These are phyloP conservation scores for Lecanicillium sp. DNA, from an alignment of 2,329 filamentous ascomycete species.

Conservation along the genomic window DNA sequence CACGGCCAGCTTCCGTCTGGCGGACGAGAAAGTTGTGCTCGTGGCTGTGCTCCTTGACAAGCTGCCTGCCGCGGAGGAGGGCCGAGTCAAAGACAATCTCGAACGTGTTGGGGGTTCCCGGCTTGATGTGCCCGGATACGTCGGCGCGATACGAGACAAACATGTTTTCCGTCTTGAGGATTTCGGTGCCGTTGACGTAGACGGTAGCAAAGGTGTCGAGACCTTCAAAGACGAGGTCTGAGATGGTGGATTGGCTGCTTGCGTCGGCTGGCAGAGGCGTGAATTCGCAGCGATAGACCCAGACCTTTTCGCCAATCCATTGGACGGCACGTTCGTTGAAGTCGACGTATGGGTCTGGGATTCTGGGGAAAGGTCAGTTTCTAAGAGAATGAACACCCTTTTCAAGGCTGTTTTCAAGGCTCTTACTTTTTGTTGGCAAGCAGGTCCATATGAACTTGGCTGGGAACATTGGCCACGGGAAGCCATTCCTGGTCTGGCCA, in stretches of 20 bases:
- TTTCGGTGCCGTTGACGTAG: conserved; percentile 41
- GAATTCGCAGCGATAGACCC: conserved; percentile 49
- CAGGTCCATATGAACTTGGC: conserved; percentile 29
- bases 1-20: conserved; percentile 12
- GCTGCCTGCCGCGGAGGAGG: conserved; percentile 40
- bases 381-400: background rate
- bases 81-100: conserved; percentile 52
- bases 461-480: conserved; percentile 25
- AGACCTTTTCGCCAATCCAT: conserved; percentile 56
- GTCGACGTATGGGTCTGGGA: conserved; percentile 50
- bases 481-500: conserved; percentile 22
- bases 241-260: conserved; percentile 12
- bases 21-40: conserved; percentile 32
- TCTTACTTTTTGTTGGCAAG: conserved; percentile 25
- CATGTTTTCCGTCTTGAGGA: conserved; percentile 56
- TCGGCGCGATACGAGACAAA: conserved; percentile 50
- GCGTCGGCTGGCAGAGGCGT: conserved; percentile 23
- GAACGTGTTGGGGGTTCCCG: conserved; percentile 33
- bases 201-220: conserved; percentile 58
- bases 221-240: conserved; percentile 53
- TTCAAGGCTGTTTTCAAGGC: background rate
- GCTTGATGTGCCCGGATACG: conserved; percentile 33
- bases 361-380: conserved; percentile 19
- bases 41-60: conserved; percentile 42
- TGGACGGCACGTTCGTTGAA: conserved; percentile 52